A percentile compares a stretch with the other conserved stretches of the same genome.
Evolutionary conservation across 768 basidiomycete genomes (phyloP).

Genomic region (Podaxis sp.): DNA sequence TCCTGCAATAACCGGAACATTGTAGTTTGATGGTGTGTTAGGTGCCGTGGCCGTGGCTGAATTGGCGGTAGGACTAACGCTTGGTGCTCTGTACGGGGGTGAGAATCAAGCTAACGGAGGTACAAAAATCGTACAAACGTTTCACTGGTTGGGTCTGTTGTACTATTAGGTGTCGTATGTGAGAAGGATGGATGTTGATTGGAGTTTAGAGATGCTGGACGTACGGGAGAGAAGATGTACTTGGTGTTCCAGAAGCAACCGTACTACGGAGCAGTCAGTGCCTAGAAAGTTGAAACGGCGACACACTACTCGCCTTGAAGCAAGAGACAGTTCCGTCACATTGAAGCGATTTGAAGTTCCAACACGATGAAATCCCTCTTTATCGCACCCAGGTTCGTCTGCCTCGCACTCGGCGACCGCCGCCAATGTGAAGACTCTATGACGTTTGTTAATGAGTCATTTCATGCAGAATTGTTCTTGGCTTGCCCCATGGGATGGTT

Average conservation of each 20-base stretch:
- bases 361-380: not conserved
- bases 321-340: too few relatives aligned
- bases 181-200: too few relatives aligned
- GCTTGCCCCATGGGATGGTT: not conserved
- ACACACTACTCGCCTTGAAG: too few relatives aligned
- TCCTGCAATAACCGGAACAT: not conserved
- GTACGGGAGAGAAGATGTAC: too few relatives aligned
- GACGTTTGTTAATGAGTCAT: not conserved
- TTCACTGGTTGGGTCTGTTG: too few relatives aligned
- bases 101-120: too few relatives aligned
- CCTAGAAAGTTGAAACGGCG: too few relatives aligned
- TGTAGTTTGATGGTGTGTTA: not conserved
- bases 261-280: too few relatives aligned
- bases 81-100: not conserved
- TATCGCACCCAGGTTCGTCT: not conserved
- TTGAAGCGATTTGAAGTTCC: not conserved
- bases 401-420: not conserved
- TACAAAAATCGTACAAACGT: too few relatives aligned
- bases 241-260: too few relatives aligned
- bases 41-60: not conserved
- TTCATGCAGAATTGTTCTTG: not conserved
- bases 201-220: too few relatives aligned
- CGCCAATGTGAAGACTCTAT: not conserved
- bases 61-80: not conserved
- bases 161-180: too few relatives aligned